A percentile compares a stretch with the other conserved stretches of the same genome.
These are phyloP conservation scores for Coniferiporia sulphurascens DNA, from an alignment of 1,284 basidiomycete species.

Conservation along the genomic window DNA sequence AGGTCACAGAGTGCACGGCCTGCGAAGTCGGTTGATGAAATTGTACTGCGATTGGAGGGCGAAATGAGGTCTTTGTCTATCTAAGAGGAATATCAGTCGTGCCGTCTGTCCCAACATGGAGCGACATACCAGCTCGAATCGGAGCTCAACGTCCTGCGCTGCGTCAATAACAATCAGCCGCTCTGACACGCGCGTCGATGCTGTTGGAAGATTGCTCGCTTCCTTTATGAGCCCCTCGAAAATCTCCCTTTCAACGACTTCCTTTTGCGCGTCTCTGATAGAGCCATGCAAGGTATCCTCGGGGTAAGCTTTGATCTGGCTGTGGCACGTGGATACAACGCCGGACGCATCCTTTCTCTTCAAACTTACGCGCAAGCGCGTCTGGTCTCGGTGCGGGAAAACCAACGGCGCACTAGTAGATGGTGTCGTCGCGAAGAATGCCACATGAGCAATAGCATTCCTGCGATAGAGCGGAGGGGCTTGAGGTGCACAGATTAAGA, in stretches of 20 bases:
- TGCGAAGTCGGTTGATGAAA: slow-evolving; percentile 19
- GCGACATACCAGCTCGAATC: slow-evolving; percentile 57
- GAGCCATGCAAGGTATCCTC: slow-evolving; percentile 42
- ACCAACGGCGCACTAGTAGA: slow-evolving; percentile 38
- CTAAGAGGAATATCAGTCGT: slow-evolving; percentile 21
- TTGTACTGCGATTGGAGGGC: neutral
- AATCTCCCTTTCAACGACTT: slow-evolving; percentile 73
- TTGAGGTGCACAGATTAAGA: slow-evolving; percentile 27
- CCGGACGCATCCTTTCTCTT: slow-evolving; percentile 33
- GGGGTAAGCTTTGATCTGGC: slow-evolving; percentile 31
- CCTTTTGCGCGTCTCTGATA: slow-evolving; percentile 57
- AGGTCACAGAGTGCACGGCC: slow-evolving; percentile 55
- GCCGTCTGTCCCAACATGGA: slow-evolving; percentile 2
- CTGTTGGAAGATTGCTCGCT: slow-evolving; percentile 64
- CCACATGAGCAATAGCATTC: slow-evolving; percentile 62
- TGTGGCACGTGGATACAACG: slow-evolving; percentile 32
- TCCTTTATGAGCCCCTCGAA: slow-evolving; percentile 67
- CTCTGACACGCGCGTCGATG: slow-evolving; percentile 70
- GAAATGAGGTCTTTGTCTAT: slow-evolving; percentile 28
- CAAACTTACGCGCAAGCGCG: slow-evolving; percentile 55
- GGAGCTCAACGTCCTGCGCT: slow-evolving; percentile 60
- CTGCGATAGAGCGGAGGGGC: slow-evolving; percentile 58
- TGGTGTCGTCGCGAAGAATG: slow-evolving; percentile 40
- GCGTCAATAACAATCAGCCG: slow-evolving; percentile 68
- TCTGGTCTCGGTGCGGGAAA: slow-evolving; percentile 57